A percentile compares a stretch with the other conserved stretches of the same genome.
phyloP scores from a whole-genome alignment of 2,329 filamentous ascomycete genomes.

The Talaromyces rugulosus region DNA sequence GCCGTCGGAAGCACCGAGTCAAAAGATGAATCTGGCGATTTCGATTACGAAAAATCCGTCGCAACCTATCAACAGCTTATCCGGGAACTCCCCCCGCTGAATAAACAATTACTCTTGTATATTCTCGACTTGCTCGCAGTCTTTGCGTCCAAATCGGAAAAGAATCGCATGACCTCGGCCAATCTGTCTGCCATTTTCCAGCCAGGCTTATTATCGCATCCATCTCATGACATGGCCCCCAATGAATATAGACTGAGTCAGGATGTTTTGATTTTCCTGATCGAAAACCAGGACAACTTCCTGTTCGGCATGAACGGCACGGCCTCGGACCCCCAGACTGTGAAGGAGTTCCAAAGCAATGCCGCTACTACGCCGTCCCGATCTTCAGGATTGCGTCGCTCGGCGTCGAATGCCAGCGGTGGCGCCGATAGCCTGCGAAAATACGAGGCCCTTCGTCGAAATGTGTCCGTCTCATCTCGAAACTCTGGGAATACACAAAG shows the following conservation, averaged over 20 bases:
- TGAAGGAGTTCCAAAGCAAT: conserved; percentile 66
- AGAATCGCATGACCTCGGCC: conserved; percentile 93
- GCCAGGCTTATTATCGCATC: conserved; percentile 91
- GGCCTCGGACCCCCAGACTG: conserved; percentile 81
- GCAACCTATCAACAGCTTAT: conserved; percentile 82
- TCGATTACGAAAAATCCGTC: conserved; percentile 73
- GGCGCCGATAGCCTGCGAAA: conserved; percentile 82
- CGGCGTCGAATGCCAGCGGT: conserved; percentile 82
- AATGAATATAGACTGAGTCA: conserved; percentile 92
- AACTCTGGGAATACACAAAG: conserved; percentile 70
- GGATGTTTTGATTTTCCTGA: conserved; percentile 94
- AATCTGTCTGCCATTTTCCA: conserved; percentile 98
- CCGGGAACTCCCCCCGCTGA: conserved; percentile 85
- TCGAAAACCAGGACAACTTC: conserved; percentile 98
- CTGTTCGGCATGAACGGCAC: conserved; percentile 97
- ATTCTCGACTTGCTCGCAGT: conserved; percentile 94
- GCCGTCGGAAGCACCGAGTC: conserved; percentile 66
- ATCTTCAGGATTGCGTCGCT: conserved; percentile 54
- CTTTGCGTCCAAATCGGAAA: conserved; percentile 92
- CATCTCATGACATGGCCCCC: conserved; percentile 90
- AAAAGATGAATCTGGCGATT: conserved; percentile 63
- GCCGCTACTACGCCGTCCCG: conserved; percentile 26
- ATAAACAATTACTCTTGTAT: conserved; percentile 89
- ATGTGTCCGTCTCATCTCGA: conserved; percentile 88
- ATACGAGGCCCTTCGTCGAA: conserved; percentile 72